Percentiles rank a stretch among this genome's conserved stretches.
These are phyloP conservation scores for Alternaria consortialis DNA, from an alignment of 2,329 filamentous ascomycete species.

Conservation along the genomic window DNA sequence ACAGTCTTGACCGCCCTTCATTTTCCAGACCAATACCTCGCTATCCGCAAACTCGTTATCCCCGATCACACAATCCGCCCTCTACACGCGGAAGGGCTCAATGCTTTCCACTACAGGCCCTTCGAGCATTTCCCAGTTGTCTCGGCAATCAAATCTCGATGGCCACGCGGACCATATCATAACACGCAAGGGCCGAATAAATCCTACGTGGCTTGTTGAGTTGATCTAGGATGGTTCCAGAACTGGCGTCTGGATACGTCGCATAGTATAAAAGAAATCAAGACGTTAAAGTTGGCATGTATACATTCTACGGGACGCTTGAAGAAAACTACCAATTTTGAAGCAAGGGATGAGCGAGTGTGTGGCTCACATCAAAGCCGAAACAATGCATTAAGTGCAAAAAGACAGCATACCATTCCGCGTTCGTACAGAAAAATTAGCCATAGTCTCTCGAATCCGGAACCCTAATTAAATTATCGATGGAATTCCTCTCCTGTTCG, in stretches of 20 bases:
- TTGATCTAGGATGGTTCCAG: background rate
- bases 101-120: background rate
- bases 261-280: too few species aligned
- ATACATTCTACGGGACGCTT: too few species aligned
- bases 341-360: too few species aligned
- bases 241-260: background rate
- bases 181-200: background rate
- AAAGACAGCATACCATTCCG: too few species aligned
- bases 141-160: background rate
- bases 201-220: background rate
- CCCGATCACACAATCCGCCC: background rate
- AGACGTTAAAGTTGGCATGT: too few species aligned
- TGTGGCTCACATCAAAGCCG: too few species aligned
- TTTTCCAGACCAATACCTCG: background rate
- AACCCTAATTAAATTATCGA: too few species aligned
- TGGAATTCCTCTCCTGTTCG: too few species aligned
- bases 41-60: background rate
- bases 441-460: too few species aligned
- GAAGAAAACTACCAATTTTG: too few species aligned
- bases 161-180: background rate
- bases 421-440: too few species aligned
- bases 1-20: background rate
- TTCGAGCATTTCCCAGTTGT: background rate
- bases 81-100: background rate
- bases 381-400: too few species aligned